Evolutionary conservation across 768 basidiomycete species (phyloP).

Genomic region (Ramaria rubella): DNA sequence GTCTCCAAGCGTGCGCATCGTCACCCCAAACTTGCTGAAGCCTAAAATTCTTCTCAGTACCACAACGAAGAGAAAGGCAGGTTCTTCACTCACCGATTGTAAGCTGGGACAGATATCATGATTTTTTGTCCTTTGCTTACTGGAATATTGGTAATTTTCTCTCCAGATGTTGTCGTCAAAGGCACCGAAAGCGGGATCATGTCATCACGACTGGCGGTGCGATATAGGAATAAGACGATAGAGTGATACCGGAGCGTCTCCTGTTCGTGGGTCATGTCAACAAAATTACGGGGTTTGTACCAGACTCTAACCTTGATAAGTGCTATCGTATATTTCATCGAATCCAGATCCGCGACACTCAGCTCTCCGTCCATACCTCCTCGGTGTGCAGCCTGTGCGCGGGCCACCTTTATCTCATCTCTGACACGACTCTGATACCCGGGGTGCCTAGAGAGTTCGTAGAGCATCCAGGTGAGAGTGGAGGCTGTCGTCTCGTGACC

Average conservation of each 20-base stretch:
- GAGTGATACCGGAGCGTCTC: slow-evolving; percentile 29
- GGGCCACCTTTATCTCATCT: slow-evolving; percentile 10
- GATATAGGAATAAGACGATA: slow-evolving; percentile 21
- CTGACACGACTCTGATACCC: neutral
- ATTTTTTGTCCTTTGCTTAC: slow-evolving; percentile 23
- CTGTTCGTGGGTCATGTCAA: slow-evolving; percentile 5
- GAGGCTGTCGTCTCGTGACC: slow-evolving; percentile 26
- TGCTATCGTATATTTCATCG: slow-evolving; percentile 27
- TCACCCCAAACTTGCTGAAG: slow-evolving; percentile 33
- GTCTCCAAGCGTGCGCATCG: slow-evolving; percentile 37
- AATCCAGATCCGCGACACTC: slow-evolving; percentile 26
- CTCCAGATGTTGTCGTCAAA: slow-evolving; percentile 9
- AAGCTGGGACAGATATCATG: slow-evolving; percentile 20
- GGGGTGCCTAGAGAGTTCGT: slow-evolving; percentile 26
- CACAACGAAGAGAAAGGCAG: neutral
- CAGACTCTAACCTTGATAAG: slow-evolving; percentile 24
- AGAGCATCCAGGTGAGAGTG: slow-evolving; percentile 30
- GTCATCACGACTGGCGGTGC: slow-evolving; percentile 13
- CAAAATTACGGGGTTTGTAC: neutral
- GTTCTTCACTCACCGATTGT: slow-evolving; percentile 23
- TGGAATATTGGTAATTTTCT: slow-evolving; percentile 17
- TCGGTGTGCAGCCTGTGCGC: slow-evolving; percentile 16
- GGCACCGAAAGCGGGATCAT: slow-evolving; percentile 1
- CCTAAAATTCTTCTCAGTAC: neutral
- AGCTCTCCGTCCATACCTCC: slow-evolving; percentile 24